Evolutionary conservation across 148 eudicot species (phyloP).

Genomic region (Bassia scoparia): DNA sequence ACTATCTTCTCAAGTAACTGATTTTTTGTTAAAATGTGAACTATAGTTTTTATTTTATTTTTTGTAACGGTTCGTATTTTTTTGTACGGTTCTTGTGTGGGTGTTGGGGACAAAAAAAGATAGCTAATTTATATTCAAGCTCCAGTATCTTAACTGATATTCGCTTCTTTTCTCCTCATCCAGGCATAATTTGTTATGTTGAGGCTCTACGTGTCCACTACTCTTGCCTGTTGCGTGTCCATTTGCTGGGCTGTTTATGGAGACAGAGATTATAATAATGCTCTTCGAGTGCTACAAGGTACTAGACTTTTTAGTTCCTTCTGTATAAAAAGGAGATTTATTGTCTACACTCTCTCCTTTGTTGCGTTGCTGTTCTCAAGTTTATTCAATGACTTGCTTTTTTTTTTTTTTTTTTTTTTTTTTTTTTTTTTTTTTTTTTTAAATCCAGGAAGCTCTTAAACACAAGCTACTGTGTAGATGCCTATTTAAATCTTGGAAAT

Average conservation of each 20-base stretch:
- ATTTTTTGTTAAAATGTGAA: no score
- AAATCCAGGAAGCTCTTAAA: constrained; percentile 94
- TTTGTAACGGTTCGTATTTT: no score
- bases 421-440: constrained; percentile 14
- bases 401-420: constrained; percentile 16
- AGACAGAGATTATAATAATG: constrained; percentile 73
- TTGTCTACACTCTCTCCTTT: neutral
- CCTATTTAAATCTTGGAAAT: constrained; percentile 77
- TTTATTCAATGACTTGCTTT: constrained; percentile 4
- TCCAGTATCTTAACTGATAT: no score
- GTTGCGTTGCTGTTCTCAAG: neutral
- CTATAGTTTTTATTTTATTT: no score
- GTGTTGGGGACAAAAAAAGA: no score
- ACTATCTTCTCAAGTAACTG: no score
- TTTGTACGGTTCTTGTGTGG: no score
- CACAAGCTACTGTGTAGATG: constrained; percentile 80
- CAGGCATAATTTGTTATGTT: constrained; percentile 94
- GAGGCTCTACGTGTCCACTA: constrained; percentile 88
- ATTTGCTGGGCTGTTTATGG: constrained; percentile 95
- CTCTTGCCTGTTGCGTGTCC: constrained; percentile 83
- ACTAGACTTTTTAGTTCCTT: neutral
- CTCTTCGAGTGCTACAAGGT: constrained; percentile 95
- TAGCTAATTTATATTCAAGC: no score
- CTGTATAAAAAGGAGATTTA: neutral
- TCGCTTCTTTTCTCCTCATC: no score